Percentiles rank a stretch among this genome's conserved stretches.
Conservation (phyloP, 768 basidiomycete genomes). For the Nevesoporus exiguus region DNA sequence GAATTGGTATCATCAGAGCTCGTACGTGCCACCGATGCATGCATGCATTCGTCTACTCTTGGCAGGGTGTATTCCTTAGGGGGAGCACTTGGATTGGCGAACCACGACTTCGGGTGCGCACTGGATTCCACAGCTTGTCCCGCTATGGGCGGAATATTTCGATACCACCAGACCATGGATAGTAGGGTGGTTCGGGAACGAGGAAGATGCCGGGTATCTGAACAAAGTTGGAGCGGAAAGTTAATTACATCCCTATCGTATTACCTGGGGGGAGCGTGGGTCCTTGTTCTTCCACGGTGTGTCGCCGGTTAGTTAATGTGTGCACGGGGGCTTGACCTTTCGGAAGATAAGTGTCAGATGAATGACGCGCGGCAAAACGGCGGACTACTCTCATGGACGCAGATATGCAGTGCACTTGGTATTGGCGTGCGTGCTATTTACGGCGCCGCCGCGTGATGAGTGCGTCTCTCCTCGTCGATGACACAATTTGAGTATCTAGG, state of each 20-base stretch:
- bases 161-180: constrained; percentile 84
- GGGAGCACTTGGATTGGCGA: constrained; percentile 59
- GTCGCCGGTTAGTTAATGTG: background rate
- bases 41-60: constrained; percentile 59
- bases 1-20: constrained; percentile 52
- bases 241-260: constrained; percentile 80
- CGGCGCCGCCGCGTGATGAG: too few species aligned
- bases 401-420: too few species aligned
- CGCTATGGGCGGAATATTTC: constrained; percentile 73
- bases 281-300: constrained; percentile 5
- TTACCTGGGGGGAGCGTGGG: constrained; percentile 82
- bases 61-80: constrained; percentile 74
- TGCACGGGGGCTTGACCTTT: constrained; percentile 62
- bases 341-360: constrained; percentile 65
- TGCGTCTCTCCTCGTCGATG: too few species aligned
- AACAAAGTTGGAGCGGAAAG: constrained; percentile 47
- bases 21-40: constrained; percentile 50
- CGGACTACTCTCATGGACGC: too few species aligned
- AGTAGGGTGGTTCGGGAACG: constrained; percentile 64
- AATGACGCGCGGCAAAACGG: constrained; percentile 70
- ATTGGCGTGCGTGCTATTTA: too few species aligned
- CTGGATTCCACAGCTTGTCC: constrained; percentile 57
- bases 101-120: constrained; percentile 74
- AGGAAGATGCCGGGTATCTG: constrained; percentile 62
- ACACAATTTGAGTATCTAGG: too few species aligned